A percentile compares a stretch with the other conserved stretches of the same genome.
phyloP scores from a whole-genome alignment of 108 stramenopile species.

The Epithemia pelagica region DNA sequence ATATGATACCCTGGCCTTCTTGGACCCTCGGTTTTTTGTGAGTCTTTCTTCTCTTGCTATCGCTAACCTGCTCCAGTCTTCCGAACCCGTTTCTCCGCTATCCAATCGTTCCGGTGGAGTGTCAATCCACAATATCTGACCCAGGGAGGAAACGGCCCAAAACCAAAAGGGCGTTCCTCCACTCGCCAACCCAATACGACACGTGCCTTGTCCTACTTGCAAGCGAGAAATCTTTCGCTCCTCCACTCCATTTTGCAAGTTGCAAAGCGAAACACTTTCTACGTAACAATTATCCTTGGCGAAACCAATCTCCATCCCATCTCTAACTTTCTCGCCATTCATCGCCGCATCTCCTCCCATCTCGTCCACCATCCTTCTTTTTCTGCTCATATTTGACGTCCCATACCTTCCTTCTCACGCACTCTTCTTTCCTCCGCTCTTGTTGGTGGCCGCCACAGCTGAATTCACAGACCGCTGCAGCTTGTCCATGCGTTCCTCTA shows the following conservation, averaged over 20 bases:
- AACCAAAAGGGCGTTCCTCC: background rate
- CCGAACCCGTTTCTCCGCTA: background rate
- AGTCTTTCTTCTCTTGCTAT: background rate
- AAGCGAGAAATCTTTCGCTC: too few relatives aligned
- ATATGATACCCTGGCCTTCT: too few relatives aligned
- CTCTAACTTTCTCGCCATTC: too few relatives aligned
- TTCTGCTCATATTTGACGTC: too few relatives aligned
- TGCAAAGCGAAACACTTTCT: background rate
- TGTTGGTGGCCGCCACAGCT: background rate
- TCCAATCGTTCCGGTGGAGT: too few relatives aligned
- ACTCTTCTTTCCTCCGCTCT: too few relatives aligned
- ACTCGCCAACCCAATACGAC: background rate
- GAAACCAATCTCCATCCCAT: too few relatives aligned
- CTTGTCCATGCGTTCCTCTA: background rate
- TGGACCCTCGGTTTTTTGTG: too few relatives aligned
- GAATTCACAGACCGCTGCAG: background rate
- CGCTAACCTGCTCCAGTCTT: background rate
- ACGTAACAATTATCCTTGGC: background rate
- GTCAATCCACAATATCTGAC: background rate
- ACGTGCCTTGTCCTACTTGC: background rate
- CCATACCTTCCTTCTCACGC: too few relatives aligned
- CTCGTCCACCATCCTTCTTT: background rate
- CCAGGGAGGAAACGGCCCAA: background rate
- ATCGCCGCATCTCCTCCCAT: background rate
- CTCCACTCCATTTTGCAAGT: background rate